Evolutionary conservation across 345 rosid genomes (phyloP), one percentile per base, ranked within the genome.

Genomic region (Corchorus capsularis): DNA sequence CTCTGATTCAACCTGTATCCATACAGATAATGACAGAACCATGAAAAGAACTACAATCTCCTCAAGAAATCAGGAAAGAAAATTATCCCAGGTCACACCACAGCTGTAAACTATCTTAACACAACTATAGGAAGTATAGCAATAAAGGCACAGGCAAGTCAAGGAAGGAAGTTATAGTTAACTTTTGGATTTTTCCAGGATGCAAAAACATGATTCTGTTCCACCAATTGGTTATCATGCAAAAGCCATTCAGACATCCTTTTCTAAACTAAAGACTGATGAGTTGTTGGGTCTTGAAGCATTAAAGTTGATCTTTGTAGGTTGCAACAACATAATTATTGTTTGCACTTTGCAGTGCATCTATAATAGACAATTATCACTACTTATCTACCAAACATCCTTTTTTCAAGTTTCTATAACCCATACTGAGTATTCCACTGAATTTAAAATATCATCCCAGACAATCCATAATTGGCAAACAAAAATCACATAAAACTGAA

Each of bases 1-100:
- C 85, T 96, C 99, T 10, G 96, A 81, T 87, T 96, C 99, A 70
- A 93, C 97, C 98, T 93, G 83, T 79, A 83, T 37, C 35, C 57
- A 83, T 77, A 64, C 57, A 70, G 53, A 32, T 67, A 37, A 56
- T 27, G 27, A 27, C 1, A 27, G 27, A 27, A 27, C 4, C 6
- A 60, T 47, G 47, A 64, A 41, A 41, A 22, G 4, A 17, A 34
- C 66, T 0, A 4, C 6, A 14, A 0, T 13, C 19, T 47, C 20
- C 39, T 13, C 12, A 47, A 52, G 76, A 47, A 63, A 46, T 10
- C 11, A 72, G 27, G 61, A 45, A 8, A 8, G 8, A 46, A 53
- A 79, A 8, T 39, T 65, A 69, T 69, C 69, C 60, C 27, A 15
- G 13, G n/a, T n/a, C 17, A 65, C 56, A 46, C 35, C 46, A 74